Conservation (phyloP, 768 basidiomycete species). For the Pisolithus orientalis region DNA sequence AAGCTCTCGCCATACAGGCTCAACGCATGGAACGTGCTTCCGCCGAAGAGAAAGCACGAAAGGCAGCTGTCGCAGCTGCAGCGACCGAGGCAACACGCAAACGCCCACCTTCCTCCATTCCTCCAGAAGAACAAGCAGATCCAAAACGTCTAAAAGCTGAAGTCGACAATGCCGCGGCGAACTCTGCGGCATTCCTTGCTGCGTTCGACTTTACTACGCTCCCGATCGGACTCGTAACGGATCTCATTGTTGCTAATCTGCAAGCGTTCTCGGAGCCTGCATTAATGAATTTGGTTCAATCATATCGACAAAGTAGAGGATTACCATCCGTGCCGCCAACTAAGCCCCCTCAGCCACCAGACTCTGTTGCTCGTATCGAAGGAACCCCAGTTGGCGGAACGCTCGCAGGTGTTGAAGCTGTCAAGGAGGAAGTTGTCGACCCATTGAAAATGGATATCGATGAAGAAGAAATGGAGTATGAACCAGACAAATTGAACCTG, state of each 20-base stretch:
- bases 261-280: conserved; percentile 65
- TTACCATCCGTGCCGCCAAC: conserved; percentile 12
- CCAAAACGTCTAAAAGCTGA: conserved; percentile 72
- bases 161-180: conserved; percentile 35
- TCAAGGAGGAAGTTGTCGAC: conserved; percentile 74
- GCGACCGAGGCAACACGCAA: conserved; percentile 44
- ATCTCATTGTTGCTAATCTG: conserved; percentile 84
- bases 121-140: conserved; percentile 44
- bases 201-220: conserved; percentile 81
- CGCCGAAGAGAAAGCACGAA: conserved; percentile 62
- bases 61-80: conserved; percentile 32
- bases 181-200: conserved; percentile 51
- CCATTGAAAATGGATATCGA: conserved; percentile 94
- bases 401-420: conserved; percentile 13
- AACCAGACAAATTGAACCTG: conserved; percentile 74
- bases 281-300: conserved; percentile 56
- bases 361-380: conserved; percentile 4
- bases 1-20: conserved; percentile 65
- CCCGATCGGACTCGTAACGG: conserved; percentile 71
- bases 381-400: conserved; percentile 14
- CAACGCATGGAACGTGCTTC: conserved; percentile 76
- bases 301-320: conserved; percentile 53
- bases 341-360: conserved; percentile 10
- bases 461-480: conserved; percentile 86
- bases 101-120: conserved; percentile 42